Base-by-base conservation (phyloP, 1,284 basidiomycete species). In the Flammula alnicola region DNA sequence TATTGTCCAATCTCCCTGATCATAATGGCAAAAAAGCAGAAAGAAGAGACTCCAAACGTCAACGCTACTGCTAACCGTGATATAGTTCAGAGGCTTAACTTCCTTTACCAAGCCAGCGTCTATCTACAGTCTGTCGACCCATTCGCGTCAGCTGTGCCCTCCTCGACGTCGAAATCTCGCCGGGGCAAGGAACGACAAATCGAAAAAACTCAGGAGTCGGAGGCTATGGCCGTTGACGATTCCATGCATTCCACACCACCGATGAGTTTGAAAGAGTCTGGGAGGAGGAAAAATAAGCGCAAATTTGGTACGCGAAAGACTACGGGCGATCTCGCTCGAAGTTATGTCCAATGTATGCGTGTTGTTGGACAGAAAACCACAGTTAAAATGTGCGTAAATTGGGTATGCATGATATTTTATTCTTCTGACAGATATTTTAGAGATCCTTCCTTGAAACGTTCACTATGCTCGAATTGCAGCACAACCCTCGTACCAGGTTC, bases 71-170 rank as follows among this genome's bases (percentile, higher is more conserved):
- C 76, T 3, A 89, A 89, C 63, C 73, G 82, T 29, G 91, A 93
- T 61, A 80, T 88, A 30, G 77, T 91, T 25, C 91, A 93, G 63
- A 78, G 91, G 20, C 76, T 93, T 55, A 92, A 88, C 69, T 93
- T 90, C 64, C 78, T 93, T 23, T 91, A 90, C 62, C 91, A 93
- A 69, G 88, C 90, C 23, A 85, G 87, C 58, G 73, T 80, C 4
- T 83, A 87, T 56, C 69, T 93, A 30, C 76, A 77, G 46, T 71
- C 57, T 16, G 30, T 65, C 3, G 49, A 56, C 2, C 52, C 56
- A 9, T 37, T 51, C 25, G 35, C 30, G 8, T 35, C 40, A 14
- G 30, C n/a, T 10, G 17, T 38, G 14, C 10, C 22, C 14, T 22
- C 40, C 51, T n/a, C n/a, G n/a, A 7, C 29, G 39, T 3, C 12